Evolutionary conservation across 176 grass and related monocot species (phyloP), one percentile per base, ranked within the genome.

Genomic region (Carex myosuroides): DNA sequence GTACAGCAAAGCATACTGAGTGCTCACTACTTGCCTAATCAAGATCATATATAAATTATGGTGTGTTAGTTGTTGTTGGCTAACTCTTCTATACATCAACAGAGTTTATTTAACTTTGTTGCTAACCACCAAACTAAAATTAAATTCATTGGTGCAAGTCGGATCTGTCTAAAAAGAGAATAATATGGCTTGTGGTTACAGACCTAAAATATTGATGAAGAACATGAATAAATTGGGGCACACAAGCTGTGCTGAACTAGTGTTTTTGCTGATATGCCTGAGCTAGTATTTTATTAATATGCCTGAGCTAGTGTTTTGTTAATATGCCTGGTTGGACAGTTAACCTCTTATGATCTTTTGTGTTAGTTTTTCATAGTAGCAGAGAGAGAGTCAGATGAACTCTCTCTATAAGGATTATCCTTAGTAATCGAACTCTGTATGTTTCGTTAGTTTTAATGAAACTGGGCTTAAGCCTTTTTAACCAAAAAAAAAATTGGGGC

Each of bases 1-100:
- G 92, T 77, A 98, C 95, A 87, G 92, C 95, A 94, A 98, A 95
- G 86, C 95, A 98, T 90, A 98, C 64, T 1, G 95, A 98, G 63
- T 98, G 95, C 87, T 98, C 95, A 55, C 95, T 98, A 88, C 95
- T 98, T 80, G 92, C 95, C 95, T 98, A 79, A 58, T 70, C 35
- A 55, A 68, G 44, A 48, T 81, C 58, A 24, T 16, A 13, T 41
- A 58, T 68, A 64, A 41, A 26, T 22, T 75, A 74, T 74, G 53
- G 9, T 81, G 69, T 85, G 66, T 60, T 41, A 81, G 26, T 67
- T 58, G 29, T 35, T 44, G 50, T 68, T 3, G 37, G 2, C 13
- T 46, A 67, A 84, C 64, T 77, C 17, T 62, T 16, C 2, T 64
- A 82, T 70, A 81, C 11, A 80, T 69, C 6, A 58, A 76, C 13